Conservation (phyloP, 2,329 filamentous ascomycete species). For the Capronia epimyces region DNA sequence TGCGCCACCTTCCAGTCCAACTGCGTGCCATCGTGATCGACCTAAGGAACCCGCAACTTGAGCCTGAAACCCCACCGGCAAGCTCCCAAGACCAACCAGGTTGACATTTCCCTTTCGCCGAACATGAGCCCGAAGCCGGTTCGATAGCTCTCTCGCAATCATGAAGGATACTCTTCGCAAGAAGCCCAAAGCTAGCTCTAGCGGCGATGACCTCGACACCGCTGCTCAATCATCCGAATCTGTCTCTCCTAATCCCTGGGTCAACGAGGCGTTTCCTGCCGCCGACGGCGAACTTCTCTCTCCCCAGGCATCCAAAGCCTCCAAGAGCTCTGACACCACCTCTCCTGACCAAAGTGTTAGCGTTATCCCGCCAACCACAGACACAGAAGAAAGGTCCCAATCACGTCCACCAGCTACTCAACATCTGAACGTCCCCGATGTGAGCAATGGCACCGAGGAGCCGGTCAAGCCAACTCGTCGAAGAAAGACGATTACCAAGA, state of each 20-base stretch:
- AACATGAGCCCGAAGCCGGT: neutral
- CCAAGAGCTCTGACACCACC: conserved; percentile 10
- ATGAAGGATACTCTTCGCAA: conserved; percentile 25
- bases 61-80: no score
- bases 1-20: no score
- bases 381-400: conserved; percentile 6
- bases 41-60: no score
- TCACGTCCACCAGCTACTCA: conserved; percentile 10
- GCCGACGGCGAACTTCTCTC: conserved; percentile 18
- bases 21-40: no score
- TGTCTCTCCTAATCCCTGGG: conserved; percentile 22
- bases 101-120: no score
- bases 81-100: no score
- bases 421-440: conserved; percentile 10
- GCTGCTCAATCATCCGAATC: conserved; percentile 20
- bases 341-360: conserved; percentile 13
- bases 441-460: conserved; percentile 14
- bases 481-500: conserved; percentile 24
- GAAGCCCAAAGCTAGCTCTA: conserved; percentile 14
- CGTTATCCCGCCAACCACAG: conserved; percentile 3
- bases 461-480: conserved; percentile 18
- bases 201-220: conserved; percentile 15
- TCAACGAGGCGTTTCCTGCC: conserved; percentile 17
- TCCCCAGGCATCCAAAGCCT: conserved; percentile 19
- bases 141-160: conserved; percentile 1